Conservation (phyloP, 805 yeast species). For the Candida coquimbonensis region DNA sequence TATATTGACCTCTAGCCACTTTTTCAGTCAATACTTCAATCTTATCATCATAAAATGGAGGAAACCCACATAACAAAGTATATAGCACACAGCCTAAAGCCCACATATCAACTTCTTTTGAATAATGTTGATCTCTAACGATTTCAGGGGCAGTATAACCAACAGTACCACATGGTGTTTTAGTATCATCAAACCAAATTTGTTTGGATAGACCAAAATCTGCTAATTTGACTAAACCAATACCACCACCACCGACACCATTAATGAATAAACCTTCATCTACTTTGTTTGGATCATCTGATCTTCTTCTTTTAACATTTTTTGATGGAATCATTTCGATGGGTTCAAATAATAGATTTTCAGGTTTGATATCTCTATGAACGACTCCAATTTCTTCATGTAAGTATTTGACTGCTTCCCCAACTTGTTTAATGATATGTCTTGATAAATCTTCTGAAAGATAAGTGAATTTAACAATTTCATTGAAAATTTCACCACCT, state of each 20-base stretch:
- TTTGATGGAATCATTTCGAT: conserved; percentile 16
- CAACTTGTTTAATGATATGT: conserved; percentile 56
- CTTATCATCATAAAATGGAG: conserved; percentile 63
- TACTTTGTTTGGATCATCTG: conserved; percentile 52
- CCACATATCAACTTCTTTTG: conserved; percentile 68
- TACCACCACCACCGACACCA: conserved; percentile 54
- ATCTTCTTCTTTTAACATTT: conserved; percentile 28
- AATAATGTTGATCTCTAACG: conserved; percentile 49
- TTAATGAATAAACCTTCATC: conserved; percentile 55
- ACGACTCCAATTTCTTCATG: conserved; percentile 92
- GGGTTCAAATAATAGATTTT: conserved; percentile 70
- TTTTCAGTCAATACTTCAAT: conserved; percentile 63
- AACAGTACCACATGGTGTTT: conserved; percentile 73
- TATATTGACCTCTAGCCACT: conserved; percentile 64
- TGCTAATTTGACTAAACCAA: conserved; percentile 58
- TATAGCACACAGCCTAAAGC: conserved; percentile 66
- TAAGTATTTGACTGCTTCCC: conserved; percentile 87
- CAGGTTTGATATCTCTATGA: conserved; percentile 95
- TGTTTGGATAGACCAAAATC: conserved; percentile 67
- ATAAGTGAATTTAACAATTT: conserved; percentile 59
- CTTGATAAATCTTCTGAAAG: conserved; percentile 47
- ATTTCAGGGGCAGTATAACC: conserved; percentile 75
- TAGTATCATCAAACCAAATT: conserved; percentile 42
- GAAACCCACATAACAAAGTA: conserved; percentile 65
- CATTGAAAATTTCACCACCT: conserved; percentile 74